These are phyloP conservation scores for Trichoderma polysporum DNA, from an alignment of 2,329 filamentous ascomycete genomes.

Conservation along the genomic window DNA sequence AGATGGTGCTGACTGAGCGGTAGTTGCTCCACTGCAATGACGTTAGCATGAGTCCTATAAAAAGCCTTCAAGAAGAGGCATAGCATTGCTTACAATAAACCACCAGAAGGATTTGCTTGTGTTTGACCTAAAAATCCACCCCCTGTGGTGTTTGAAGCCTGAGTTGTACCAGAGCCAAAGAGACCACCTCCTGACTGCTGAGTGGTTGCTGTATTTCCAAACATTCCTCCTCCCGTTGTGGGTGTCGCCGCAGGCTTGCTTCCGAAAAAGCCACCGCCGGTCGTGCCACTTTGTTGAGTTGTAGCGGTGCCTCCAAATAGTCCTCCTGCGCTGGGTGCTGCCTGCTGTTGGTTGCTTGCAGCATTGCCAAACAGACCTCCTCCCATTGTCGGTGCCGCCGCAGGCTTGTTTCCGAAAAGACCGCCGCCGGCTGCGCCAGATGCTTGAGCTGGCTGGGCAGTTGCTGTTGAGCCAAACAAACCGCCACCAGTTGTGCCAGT, in stretches of 20 bases:
- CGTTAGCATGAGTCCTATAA: slow-evolving; percentile 22
- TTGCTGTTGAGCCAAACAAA: slow-evolving; percentile 32
- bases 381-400: slow-evolving; percentile 1
- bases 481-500: slow-evolving; percentile 27
- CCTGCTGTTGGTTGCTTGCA: slow-evolving; percentile 29
- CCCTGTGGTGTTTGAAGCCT: slow-evolving; percentile 23
- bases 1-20: slow-evolving; percentile 35
- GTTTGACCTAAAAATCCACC: slow-evolving; percentile 37
- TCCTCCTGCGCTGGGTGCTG: slow-evolving; percentile 28
- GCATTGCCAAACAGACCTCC: slow-evolving; percentile 36
- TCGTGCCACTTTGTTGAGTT: slow-evolving; percentile 25
- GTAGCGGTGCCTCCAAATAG: slow-evolving; percentile 35
- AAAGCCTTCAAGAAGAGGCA: neutral
- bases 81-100: slow-evolving; percentile 34
- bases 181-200: slow-evolving; percentile 32
- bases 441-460: slow-evolving; percentile 21
- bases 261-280: slow-evolving; percentile 30
- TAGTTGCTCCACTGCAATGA: slow-evolving; percentile 31
- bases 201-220: slow-evolving; percentile 27
- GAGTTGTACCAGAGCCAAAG: slow-evolving; percentile 29
- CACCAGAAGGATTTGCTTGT: slow-evolving; percentile 34
- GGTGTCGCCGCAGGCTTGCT: slow-evolving; percentile 20
- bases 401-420: slow-evolving; percentile 21
- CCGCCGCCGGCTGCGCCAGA: slow-evolving; percentile 4
- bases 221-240: slow-evolving; percentile 27